Base-by-base conservation (phyloP, 31 red algal species). In the Asparagopsis taxiformis region DNA sequence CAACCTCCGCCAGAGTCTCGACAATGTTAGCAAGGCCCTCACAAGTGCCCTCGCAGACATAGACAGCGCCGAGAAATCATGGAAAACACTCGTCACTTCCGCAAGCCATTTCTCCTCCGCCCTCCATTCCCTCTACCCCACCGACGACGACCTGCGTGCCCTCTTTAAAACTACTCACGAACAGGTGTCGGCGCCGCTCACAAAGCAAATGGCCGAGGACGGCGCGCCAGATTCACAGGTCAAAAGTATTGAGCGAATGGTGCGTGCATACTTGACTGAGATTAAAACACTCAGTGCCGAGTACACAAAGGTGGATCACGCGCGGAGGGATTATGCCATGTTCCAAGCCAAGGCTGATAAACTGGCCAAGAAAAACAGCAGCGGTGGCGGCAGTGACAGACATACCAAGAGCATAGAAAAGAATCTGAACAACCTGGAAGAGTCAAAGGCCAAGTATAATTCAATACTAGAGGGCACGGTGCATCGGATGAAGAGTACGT, bases 271-370 rank as follows among this genome's bases (percentile, higher is more conserved):
- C 43, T 66, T 88, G 31, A 62, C 66, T 1, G 84, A 88, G 65
- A 88, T 88, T 24, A 79, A 88, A 20, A 65, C 33, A 11, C 74
- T 88, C 21, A 49, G 70, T 0, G 67, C 43, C 17, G 84, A 88
- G 26, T 79, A 88, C 38, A 33, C 31, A 9, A 79, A 77, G 55
- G 72, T 79, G 23, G 73, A 77, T 1, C 60, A 66, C 7, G 50
- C 66, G 2, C 54, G 75, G 29, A 78, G 52, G 65, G 84, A 88
- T 44, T 88, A 79, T 62, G 84, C 66, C 41, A 77, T 88, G 84
- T 88, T 76, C 46, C 66, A 78, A 65, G 58, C 62, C 22, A 88
- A 88, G 64, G 84, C 68, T 22, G 84, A 88, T 34, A 88, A 88
- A 65, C 62, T 88, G 29, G 84, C 55, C 24, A 55, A 62, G 0